These are phyloP conservation scores for Rhynchospora tenuis DNA, from an alignment of 176 grass and related monocot genomes.

Conservation along the genomic window DNA sequence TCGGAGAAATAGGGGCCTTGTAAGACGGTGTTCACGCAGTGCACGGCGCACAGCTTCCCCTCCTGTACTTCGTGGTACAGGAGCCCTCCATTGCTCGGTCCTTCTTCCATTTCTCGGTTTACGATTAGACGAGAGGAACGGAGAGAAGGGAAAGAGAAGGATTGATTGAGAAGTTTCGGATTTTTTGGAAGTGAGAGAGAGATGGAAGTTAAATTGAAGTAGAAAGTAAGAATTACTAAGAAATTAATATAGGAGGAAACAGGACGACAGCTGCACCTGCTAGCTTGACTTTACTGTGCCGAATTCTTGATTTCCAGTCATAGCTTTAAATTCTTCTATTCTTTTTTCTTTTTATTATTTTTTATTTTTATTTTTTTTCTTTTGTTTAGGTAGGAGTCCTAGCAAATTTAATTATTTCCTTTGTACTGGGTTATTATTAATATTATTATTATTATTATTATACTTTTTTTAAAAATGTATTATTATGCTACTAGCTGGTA, in stretches of 20 bases:
- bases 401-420: too few species aligned
- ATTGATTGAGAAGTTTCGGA: neutral
- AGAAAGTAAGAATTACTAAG: neutral
- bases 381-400: too few species aligned
- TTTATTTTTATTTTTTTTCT: too few species aligned
- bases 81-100: conserved; percentile 75
- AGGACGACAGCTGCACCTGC: neutral
- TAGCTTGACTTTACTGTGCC: neutral
- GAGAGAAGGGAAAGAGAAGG: neutral
- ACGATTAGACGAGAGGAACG: neutral
- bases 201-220: neutral
- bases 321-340: too few species aligned
- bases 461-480: too few species aligned
- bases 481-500: too few species aligned
- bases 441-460: too few species aligned
- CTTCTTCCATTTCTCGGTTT: conserved; percentile 30
- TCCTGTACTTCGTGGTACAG: conserved; percentile 99
- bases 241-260: neutral
- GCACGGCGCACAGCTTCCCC: conserved; percentile 94
- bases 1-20: conserved; percentile 99
- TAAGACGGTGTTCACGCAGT: conserved; percentile 94
- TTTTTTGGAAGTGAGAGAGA: neutral
- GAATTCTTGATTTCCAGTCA: too few species aligned
- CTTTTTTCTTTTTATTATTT: too few species aligned
- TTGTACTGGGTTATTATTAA: too few species aligned